phyloP scores from a whole-genome alignment of 2,329 filamentous ascomycete genomes.

The Cercospora berteroae region DNA sequence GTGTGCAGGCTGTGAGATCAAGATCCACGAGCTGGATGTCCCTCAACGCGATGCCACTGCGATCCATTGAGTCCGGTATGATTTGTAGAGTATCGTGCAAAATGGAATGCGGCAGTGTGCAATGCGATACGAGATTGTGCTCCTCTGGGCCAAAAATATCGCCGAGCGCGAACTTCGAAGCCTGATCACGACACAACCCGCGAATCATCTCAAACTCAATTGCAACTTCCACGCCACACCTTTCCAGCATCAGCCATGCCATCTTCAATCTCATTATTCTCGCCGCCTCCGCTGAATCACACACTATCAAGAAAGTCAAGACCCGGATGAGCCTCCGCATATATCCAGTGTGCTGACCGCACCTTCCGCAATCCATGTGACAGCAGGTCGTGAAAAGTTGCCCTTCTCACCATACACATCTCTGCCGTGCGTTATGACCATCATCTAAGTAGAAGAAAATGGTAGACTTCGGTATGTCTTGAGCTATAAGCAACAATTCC shows the following conservation, averaged over 20 bases:
- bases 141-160: not conserved
- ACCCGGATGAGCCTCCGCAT: not conserved
- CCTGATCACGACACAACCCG: not conserved
- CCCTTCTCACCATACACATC: not conserved
- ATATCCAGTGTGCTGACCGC: not conserved
- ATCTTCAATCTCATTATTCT: not conserved
- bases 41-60: not conserved
- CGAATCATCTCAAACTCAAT: not conserved
- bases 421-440: not conserved
- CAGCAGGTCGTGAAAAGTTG: not conserved
- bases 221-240: not conserved
- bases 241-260: not conserved
- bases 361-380: not conserved
- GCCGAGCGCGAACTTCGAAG: not conserved
- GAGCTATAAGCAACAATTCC: conserved; percentile 5
- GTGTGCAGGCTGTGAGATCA: not conserved
- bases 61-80: not conserved
- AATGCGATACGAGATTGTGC: not conserved
- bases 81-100: not conserved
- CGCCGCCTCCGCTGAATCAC: not conserved
- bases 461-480: conserved; percentile 22
- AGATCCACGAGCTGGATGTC: not conserved
- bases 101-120: not conserved
- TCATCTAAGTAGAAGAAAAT: conserved; percentile 7
- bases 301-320: not conserved